Base-by-base conservation (phyloP, 2,329 filamentous ascomycete genomes). In the Aspergillus fijiensis region DNA sequence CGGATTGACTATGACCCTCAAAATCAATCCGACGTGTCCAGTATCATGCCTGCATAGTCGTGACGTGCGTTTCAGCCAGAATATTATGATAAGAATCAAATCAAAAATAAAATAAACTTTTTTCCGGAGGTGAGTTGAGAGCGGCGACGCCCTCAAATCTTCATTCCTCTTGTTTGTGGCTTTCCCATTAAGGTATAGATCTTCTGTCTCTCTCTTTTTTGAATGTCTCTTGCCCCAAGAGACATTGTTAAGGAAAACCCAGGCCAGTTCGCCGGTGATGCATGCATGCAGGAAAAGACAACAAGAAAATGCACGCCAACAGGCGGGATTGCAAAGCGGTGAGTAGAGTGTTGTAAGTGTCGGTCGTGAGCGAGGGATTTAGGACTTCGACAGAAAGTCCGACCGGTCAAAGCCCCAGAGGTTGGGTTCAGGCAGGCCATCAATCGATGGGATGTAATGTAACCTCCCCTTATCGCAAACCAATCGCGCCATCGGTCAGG, bases 231-330 rank as follows among this genome's bases (percentile, higher is more conserved):
- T 45, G 1, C 16, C 16, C 39, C 16, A 16, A 35, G 39, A 45
- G 39, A 19, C 39, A 45, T 45, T 45, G 39, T 59, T 60, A 59
- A 58, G 58, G 58, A 61, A 64, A 55, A 63, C 57, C 61, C 60
- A 57, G 61, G 61, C 61, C 65, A 59, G 52, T 68, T 67, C 67
- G 67, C 67, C 67, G 58, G 52, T 55, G 64, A 68, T 68, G 66
- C 66, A 64, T 62, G 52, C 60, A 58, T 56, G 35, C 60, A 61
- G 27, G 50, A 55, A 50, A 52, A 49, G 50, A 55, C 57, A 55
- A 57, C 33, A 31, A 58, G 16, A 50, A 31, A 57, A 59, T 52
- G 51, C 55, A 27, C 39, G 49, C 57, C 55, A 57, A 55, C 58
- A 51, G 57, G 53, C 57, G 25, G 48, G 55, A 48, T 23, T 54